Evolutionary conservation across 208 protist genomes (phyloP), one percentile per base, ranked within the genome.

Genomic region (Acanthamoeba rhysodes): DNA sequence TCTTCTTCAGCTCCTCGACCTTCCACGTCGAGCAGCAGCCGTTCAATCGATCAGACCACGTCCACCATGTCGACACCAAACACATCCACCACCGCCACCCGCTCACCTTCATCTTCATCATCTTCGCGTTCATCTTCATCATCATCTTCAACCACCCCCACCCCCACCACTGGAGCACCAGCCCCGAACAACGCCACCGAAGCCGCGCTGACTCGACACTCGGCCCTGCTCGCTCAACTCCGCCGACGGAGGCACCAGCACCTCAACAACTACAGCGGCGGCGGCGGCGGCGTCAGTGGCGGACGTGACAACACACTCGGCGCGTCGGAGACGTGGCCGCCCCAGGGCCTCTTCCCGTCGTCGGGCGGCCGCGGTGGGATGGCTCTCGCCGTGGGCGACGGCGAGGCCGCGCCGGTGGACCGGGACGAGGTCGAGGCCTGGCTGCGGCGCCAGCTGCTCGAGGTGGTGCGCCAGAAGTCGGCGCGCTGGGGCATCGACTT

Each of bases 401-500:
- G 29, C 70, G 37, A 27, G 14, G 70, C 70, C 0, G 37, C 12
- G 29, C 4, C 62, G 29, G 66, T 37, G 29, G 66, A 72, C 66
- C 27, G 66, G 32, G 74, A 84, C 24, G 74, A 84, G 41, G 41
- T 84, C 8, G 74, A 84, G 74, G 24, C 37, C 12, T 84, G 74
- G 74, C 74, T 84, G 37, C 74, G 74, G 37, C 74, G 74, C 37
- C 37, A 84, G 74, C 74, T 84, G 37, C 32, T 41, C 14, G 74
- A 45, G 9, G 37, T 53, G 20, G 41, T 84, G 29, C 74, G 74
- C 29, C 37, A 12, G 20, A 84, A 84, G 74, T 84, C 74, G 32
- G 74, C 74, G 20, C 74, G 74, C 5, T 84, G 74, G 74, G 74
- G 74, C 14, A 84, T 84, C 74, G 74, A 84, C 74, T 84, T 84